Conservation (phyloP, 2,329 filamentous ascomycete species). For the Orbilia ellipsospora region DNA sequence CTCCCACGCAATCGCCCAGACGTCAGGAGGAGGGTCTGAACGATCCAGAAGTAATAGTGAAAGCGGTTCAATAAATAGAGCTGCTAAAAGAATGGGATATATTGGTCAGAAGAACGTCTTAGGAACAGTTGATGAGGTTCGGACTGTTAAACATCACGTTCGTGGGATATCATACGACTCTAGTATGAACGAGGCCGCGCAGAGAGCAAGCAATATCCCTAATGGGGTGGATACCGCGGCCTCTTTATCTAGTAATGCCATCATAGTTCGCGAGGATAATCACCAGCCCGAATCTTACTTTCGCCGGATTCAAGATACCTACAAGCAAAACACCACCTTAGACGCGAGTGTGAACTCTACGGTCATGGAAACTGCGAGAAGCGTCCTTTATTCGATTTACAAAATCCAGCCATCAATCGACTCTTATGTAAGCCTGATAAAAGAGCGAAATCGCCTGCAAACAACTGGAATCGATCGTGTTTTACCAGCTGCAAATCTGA, state of each 20-base stretch:
- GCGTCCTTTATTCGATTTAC: constrained; percentile 59
- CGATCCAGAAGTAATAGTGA: constrained; percentile 52
- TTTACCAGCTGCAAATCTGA: constrained; percentile 58
- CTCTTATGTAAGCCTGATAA: constrained; percentile 57
- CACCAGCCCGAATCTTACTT: constrained; percentile 57
- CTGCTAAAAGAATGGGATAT: constrained; percentile 53
- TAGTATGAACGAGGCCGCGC: constrained; percentile 51
- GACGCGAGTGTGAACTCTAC: constrained; percentile 52
- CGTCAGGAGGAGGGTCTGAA: constrained; percentile 6
- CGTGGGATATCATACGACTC: constrained; percentile 53
- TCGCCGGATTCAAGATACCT: constrained; percentile 53
- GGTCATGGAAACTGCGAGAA: constrained; percentile 58
- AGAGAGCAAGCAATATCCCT: constrained; percentile 50
- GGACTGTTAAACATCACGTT: constrained; percentile 51
- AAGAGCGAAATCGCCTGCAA: constrained; percentile 55
- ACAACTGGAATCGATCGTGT: constrained; percentile 58
- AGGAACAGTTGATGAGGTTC: constrained; percentile 46
- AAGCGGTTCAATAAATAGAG: constrained; percentile 42
- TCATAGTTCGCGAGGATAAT: constrained; percentile 19
- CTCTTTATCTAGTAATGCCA: constrained; percentile 17
- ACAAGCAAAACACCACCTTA: constrained; percentile 33
- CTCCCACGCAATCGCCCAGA: neutral
- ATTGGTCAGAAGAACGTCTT: constrained; percentile 48
- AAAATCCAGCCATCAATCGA: constrained; percentile 58
- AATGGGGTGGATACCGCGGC: constrained; percentile 19